phyloP scores from a whole-genome alignment of 345 rosid species.

The Sonneratia alba region DNA sequence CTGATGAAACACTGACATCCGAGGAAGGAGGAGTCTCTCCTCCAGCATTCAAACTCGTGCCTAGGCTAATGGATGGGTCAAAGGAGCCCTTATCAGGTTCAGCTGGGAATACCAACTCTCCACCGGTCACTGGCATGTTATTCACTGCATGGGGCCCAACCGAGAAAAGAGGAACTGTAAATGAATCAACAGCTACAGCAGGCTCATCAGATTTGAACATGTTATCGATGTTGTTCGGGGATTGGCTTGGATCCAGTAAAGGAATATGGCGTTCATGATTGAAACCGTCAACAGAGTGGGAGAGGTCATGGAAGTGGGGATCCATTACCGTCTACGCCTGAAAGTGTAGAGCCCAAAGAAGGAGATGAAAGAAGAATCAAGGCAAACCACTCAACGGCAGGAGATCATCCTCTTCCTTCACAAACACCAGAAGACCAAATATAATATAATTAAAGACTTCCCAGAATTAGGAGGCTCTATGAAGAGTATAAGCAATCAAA shows the following conservation, averaged over 20 bases:
- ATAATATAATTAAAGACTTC: no score
- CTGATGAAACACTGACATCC: slow-evolving; percentile 37
- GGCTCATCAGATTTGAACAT: background rate
- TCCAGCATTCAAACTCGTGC: background rate
- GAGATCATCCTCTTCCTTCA: no score
- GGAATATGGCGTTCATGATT: background rate
- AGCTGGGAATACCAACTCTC: background rate
- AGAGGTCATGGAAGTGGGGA: background rate
- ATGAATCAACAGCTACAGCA: background rate
- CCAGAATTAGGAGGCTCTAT: no score
- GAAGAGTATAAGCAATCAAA: no score
- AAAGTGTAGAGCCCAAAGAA: no score
- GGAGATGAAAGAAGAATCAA: no score
- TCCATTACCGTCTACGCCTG: background rate
- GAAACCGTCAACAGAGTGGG: background rate
- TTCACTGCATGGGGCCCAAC: background rate
- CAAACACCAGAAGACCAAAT: no score
- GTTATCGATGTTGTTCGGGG: background rate
- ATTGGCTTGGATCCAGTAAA: background rate
- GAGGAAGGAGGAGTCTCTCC: slow-evolving; percentile 18
- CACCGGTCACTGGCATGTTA: background rate
- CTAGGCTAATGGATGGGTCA: background rate
- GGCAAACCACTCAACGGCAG: no score
- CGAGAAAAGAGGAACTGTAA: background rate
- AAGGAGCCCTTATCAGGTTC: background rate